A percentile compares a stretch with the other conserved stretches of the same genome.
phyloP scores from a whole-genome alignment of 1,284 basidiomycete species.

The Apiotrichum sp. region DNA sequence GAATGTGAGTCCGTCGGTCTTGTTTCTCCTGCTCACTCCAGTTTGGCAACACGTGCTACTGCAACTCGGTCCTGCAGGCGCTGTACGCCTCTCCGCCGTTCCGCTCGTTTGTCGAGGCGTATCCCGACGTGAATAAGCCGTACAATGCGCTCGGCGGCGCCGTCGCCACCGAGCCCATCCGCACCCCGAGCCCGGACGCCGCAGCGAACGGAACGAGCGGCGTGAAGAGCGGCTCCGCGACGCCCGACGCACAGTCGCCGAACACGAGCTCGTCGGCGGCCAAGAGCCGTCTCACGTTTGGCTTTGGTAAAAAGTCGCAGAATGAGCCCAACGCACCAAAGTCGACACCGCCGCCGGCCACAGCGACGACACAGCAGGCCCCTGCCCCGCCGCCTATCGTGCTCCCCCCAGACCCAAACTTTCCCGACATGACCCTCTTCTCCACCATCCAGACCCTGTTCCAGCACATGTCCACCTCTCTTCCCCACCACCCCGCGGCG shows the following conservation, averaged over 20 bases:
- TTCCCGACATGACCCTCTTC: conserved; percentile 69
- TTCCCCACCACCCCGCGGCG: conserved; percentile 42
- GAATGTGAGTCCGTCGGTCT: conserved; percentile 60
- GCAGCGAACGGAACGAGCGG: conserved; percentile 21
- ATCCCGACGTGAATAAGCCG: conserved; percentile 44
- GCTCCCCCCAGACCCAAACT: conserved; percentile 50
- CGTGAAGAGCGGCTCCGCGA: conserved; percentile 14
- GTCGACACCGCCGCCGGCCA: neutral
- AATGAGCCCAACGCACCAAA: conserved; percentile 1
- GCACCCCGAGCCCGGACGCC: conserved; percentile 2
- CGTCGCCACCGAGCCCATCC: conserved; percentile 12
- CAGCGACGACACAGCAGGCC: neutral
- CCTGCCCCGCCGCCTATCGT: conserved; percentile 14
- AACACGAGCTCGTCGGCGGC: conserved; percentile 6
- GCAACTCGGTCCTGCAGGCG: conserved; percentile 94
- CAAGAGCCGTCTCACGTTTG: conserved; percentile 20
- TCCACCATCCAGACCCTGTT: conserved; percentile 88
- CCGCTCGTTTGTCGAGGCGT: conserved; percentile 63
- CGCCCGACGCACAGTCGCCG: conserved; percentile 3
- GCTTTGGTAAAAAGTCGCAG: conserved; percentile 12
- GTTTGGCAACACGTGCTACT: conserved; percentile 88
- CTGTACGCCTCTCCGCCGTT: conserved; percentile 85
- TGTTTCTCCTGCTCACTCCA: conserved; percentile 33
- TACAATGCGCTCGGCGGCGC: conserved; percentile 34
- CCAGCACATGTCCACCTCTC: conserved; percentile 56